A percentile compares a stretch with the other conserved stretches of the same genome.
phyloP scores from a whole-genome alignment of 2,329 filamentous ascomycete species.

The Aureobasidium sp. region DNA sequence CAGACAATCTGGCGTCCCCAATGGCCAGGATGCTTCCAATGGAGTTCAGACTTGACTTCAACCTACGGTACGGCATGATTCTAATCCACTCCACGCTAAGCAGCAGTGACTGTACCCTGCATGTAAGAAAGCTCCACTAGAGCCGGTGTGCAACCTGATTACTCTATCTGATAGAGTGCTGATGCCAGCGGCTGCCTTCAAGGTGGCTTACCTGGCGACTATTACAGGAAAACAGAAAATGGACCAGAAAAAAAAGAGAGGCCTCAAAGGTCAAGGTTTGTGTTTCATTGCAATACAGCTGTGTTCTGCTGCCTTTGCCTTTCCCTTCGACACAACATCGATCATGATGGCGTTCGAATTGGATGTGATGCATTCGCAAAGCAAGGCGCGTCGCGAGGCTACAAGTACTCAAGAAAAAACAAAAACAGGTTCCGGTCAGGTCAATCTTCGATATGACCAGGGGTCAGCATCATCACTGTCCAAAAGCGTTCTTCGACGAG shows the following conservation, averaged over 20 bases:
- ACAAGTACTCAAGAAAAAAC: not conserved
- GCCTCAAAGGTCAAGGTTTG: constrained; percentile 8
- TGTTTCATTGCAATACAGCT: not conserved
- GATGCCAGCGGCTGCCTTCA: not conserved
- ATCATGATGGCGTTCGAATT: too few species aligned
- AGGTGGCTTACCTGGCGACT: not conserved
- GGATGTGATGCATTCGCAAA: too few species aligned
- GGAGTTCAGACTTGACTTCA: constrained; percentile 4
- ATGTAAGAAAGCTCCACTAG: not conserved
- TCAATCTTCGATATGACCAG: too few species aligned
- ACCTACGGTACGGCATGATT: not conserved
- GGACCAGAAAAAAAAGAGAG: not conserved
- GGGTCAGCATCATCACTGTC: not conserved
- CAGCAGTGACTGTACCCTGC: not conserved
- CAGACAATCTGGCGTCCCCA: constrained; percentile 10
- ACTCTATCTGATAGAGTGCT: not conserved
- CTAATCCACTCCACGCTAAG: not conserved
- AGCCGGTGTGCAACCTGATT: not conserved
- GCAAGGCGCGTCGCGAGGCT: not conserved
- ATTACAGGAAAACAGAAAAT: not conserved
- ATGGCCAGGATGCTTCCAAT: constrained; percentile 8
- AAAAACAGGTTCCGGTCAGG: constrained; percentile 10
- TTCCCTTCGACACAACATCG: not conserved
- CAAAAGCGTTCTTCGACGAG: not conserved
- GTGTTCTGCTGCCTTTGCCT: not conserved